phyloP scores from a whole-genome alignment of 306 rosid species.

The Medicago lupulina region DNA sequence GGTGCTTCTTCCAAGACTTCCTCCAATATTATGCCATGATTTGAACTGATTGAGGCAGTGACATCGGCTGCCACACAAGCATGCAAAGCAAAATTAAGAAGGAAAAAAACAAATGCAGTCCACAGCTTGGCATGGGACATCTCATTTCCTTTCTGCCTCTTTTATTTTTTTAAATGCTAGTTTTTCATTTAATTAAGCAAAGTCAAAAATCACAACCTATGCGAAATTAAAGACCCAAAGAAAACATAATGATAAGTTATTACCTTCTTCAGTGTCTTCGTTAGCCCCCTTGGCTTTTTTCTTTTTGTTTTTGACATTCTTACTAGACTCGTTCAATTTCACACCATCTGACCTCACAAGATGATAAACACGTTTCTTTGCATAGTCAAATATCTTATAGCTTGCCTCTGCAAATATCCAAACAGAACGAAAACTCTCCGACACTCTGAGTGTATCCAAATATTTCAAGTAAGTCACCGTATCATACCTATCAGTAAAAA shows the following conservation, averaged over 20 bases:
- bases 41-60: slow-evolving; percentile 53
- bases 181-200: slow-evolving; percentile 21
- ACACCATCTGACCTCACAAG: slow-evolving; percentile 69
- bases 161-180: not conserved
- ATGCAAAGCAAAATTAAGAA: not conserved
- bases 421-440: slow-evolving; percentile 91
- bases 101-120: slow-evolving; percentile 11
- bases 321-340: slow-evolving; percentile 51
- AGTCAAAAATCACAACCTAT: slow-evolving; percentile 19
- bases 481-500: slow-evolving; percentile 71
- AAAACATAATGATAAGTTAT: slow-evolving; percentile 25
- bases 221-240: slow-evolving; percentile 17
- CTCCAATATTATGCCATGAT: slow-evolving; percentile 60
- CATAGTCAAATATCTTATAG: slow-evolving; percentile 86
- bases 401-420: slow-evolving; percentile 99
- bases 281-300: slow-evolving; percentile 63
- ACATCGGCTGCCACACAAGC: slow-evolving; percentile 60
- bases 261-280: slow-evolving; percentile 64
- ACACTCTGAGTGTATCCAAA: slow-evolving; percentile 90
- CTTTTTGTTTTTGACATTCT: slow-evolving; percentile 64
- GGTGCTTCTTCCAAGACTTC: slow-evolving; percentile 99
- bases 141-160: slow-evolving; percentile 14
- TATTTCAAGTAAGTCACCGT: slow-evolving; percentile 92
- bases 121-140: slow-evolving; percentile 5
- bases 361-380: slow-evolving; percentile 90